Percentiles rank a stretch among this genome's conserved stretches.
These are phyloP conservation scores for Ziziphus jujuba DNA, from an alignment of 306 rosid species.

Conservation along the genomic window DNA sequence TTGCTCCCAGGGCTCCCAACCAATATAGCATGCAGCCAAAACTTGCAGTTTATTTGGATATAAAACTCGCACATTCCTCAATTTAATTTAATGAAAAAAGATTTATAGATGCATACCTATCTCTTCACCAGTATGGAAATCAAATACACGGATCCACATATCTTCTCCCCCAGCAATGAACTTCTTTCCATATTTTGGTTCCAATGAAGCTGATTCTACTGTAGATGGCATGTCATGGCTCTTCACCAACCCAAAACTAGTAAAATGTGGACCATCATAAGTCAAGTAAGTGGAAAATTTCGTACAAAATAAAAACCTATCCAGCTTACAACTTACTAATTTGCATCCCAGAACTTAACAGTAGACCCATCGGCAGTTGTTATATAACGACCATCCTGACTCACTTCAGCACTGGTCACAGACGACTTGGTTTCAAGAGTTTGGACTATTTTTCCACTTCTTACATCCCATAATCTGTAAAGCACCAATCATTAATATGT, in stretches of 20 bases:
- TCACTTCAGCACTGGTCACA: conserved; percentile 96
- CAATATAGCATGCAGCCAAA: too few species aligned
- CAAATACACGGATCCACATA: conserved; percentile 94
- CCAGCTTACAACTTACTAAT: conserved; percentile 58
- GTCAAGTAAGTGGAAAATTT: conserved; percentile 18
- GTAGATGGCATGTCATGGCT: conserved; percentile 95
- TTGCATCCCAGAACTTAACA: conserved; percentile 99
- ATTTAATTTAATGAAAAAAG: neutral
- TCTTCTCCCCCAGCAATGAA: conserved; percentile 98
- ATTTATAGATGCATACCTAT: conserved; percentile 52
- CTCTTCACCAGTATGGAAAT: conserved; percentile 91
- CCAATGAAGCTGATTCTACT: conserved; percentile 92
- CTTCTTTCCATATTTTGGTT: conserved; percentile 88
- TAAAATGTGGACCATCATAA: conserved; percentile 23
- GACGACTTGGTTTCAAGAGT: conserved; percentile 90
- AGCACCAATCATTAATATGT: conserved; percentile 18
- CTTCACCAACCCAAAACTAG: conserved; percentile 87
- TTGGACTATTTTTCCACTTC: conserved; percentile 89
- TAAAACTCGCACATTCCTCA: neutral
- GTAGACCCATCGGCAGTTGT: conserved; percentile 94
- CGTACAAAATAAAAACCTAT: neutral
- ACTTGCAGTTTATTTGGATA: neutral
- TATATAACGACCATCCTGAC: conserved; percentile 97
- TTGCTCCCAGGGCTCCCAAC: too few species aligned
- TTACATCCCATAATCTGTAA: conserved; percentile 87